These are phyloP conservation scores for Mycena haematopus DNA, from an alignment of 768 basidiomycete genomes.

Conservation along the genomic window DNA sequence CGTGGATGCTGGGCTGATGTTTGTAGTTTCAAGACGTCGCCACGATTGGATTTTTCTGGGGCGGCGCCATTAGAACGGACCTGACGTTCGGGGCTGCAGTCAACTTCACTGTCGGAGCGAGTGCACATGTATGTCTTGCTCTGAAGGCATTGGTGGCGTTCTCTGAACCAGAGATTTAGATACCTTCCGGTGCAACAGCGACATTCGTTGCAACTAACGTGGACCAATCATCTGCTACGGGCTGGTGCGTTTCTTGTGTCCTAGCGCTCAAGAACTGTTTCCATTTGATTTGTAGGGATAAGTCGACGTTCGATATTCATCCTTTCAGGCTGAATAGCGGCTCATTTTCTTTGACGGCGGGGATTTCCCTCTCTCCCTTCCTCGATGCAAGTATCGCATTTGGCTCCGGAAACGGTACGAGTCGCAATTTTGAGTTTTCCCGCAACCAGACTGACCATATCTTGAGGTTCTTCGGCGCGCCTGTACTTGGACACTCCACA, in stretches of 20 bases:
- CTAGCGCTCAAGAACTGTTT: too few relatives aligned
- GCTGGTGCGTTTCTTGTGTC: slow-evolving; percentile 9
- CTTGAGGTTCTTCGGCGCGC: neutral
- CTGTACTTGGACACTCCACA: slow-evolving; percentile 13
- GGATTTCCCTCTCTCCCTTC: slow-evolving; percentile 20
- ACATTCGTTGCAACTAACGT: slow-evolving; percentile 7
- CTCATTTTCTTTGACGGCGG: slow-evolving; percentile 3
- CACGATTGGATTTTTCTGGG: slow-evolving; percentile 21
- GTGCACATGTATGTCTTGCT: slow-evolving; percentile 1
- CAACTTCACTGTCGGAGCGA: slow-evolving; percentile 25
- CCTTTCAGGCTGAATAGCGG: slow-evolving; percentile 25
- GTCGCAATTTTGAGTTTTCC: neutral
- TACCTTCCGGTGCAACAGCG: slow-evolving; percentile 11
- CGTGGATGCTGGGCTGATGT: neutral
- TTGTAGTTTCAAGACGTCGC: slow-evolving; percentile 3
- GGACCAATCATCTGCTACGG: slow-evolving; percentile 14
- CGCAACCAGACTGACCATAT: too few relatives aligned
- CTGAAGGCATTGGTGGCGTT: too few relatives aligned
- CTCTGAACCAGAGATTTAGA: neutral
- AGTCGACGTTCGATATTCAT: slow-evolving; percentile 18
- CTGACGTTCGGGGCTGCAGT: neutral
- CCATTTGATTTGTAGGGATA: slow-evolving; percentile 1
- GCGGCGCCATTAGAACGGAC: slow-evolving; percentile 7
- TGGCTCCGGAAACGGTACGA: neutral
- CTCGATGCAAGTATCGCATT: slow-evolving; percentile 2